Percentiles rank a stretch among this genome's conserved stretches.
These are phyloP conservation scores for Diplodia scrobiculata DNA, from an alignment of 2,329 filamentous ascomycete species.

Conservation along the genomic window DNA sequence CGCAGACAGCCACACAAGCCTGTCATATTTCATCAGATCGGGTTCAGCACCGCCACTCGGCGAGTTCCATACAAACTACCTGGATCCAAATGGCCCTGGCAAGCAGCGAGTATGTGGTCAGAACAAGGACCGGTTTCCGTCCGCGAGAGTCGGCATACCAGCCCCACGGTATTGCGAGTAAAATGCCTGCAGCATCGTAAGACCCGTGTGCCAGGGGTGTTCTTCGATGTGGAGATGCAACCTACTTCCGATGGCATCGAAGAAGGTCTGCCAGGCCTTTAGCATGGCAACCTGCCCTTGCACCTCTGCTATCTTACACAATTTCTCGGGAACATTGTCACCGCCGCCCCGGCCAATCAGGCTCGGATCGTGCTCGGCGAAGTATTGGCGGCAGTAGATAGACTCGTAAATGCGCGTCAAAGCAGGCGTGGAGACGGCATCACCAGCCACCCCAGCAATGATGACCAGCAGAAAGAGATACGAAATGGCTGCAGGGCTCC, in stretches of 20 bases:
- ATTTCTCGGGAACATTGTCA: constrained; percentile 41
- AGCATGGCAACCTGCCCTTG: constrained; percentile 58
- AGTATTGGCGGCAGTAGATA: constrained; percentile 56
- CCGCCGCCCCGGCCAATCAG: constrained; percentile 33
- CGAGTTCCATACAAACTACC: constrained; percentile 34
- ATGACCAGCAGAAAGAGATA: constrained; percentile 44
- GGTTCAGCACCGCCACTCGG: background rate
- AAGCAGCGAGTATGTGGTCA: constrained; percentile 36
- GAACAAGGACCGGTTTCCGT: constrained; percentile 39
- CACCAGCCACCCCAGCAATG: constrained; percentile 50
- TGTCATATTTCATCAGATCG: background rate
- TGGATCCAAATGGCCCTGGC: constrained; percentile 36
- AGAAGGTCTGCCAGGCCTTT: constrained; percentile 51
- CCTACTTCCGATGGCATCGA: constrained; percentile 53
- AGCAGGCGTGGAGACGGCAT: constrained; percentile 47
- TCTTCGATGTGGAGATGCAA: constrained; percentile 24
- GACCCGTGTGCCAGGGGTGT: background rate
- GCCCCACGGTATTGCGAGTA: constrained; percentile 42
- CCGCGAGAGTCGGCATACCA: constrained; percentile 43
- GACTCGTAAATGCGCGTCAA: constrained; percentile 56
- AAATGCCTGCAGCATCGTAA: constrained; percentile 30
- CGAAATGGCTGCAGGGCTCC: constrained; percentile 30
- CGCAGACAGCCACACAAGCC: constrained; percentile 39
- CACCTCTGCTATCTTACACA: constrained; percentile 55
- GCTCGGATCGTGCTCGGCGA: constrained; percentile 46